Evolutionary conservation across 495 filamentous ascomycete species (phyloP).

Genomic region (Pyrenula massariospora): DNA sequence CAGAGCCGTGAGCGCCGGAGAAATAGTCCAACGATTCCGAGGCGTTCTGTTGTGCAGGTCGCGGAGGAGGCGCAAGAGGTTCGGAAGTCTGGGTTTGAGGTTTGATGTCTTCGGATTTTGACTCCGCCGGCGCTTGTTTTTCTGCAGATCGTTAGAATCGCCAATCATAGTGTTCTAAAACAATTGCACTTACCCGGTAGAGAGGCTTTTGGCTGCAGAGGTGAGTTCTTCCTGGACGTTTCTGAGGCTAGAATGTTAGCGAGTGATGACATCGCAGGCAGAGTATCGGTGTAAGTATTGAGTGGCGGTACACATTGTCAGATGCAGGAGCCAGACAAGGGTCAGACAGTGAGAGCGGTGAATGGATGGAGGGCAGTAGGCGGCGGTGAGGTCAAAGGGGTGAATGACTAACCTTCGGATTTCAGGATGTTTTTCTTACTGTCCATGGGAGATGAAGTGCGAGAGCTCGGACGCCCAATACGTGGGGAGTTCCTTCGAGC

Average conservation of each 20-base stretch:
- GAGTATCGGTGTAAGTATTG: conserved; percentile 1
- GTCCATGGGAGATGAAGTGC: conserved; percentile 34
- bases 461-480: conserved; percentile 17
- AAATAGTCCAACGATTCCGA: conserved; percentile 69
- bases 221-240: background rate
- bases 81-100: conserved; percentile 31
- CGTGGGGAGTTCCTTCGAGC: conserved; percentile 26
- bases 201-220: background rate
- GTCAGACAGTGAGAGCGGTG: background rate
- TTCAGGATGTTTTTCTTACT: conserved; percentile 34
- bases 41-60: conserved; percentile 46
- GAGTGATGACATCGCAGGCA: conserved; percentile 3
- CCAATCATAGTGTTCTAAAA: background rate
- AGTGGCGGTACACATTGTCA: background rate
- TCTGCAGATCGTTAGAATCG: conserved; percentile 1
- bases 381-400: conserved; percentile 10
- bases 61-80: conserved; percentile 69
- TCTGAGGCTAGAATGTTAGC: background rate
- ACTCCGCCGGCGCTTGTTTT: conserved; percentile 30
- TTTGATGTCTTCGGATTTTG: conserved; percentile 23
- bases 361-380: conserved; percentile 7
- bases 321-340: background rate
- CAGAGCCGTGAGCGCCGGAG: conserved; percentile 39
- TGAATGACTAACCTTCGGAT: conserved; percentile 27
- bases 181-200: conserved; percentile 1